phyloP scores from a whole-genome alignment of 495 filamentous ascomycete species.

The Thozetella sp. region DNA sequence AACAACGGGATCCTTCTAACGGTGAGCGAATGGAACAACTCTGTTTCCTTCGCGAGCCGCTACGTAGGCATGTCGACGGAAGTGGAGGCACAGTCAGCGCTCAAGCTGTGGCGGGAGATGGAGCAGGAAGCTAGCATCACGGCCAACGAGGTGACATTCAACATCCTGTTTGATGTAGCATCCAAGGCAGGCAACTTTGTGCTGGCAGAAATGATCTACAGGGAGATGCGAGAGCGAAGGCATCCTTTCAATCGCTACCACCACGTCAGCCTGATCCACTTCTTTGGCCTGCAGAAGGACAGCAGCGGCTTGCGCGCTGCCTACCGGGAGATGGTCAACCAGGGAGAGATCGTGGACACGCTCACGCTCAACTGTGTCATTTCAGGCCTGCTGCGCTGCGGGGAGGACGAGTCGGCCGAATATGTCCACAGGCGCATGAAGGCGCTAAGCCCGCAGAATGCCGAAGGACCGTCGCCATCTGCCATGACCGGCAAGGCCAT shows the following conservation, averaged over 20 bases:
- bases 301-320: constrained; percentile 66
- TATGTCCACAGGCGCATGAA: constrained; percentile 85
- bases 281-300: constrained; percentile 71
- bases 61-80: constrained; percentile 65
- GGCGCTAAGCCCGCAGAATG: constrained; percentile 35
- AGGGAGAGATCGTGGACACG: constrained; percentile 87
- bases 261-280: constrained; percentile 79
- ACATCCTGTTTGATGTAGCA: constrained; percentile 87
- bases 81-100: constrained; percentile 67
- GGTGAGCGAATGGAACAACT: constrained; percentile 74
- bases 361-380: constrained; percentile 85
- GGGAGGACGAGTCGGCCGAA: constrained; percentile 73
- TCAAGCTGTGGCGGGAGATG: constrained; percentile 89
- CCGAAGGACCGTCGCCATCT: constrained; percentile 33
- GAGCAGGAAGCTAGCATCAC: constrained; percentile 69
- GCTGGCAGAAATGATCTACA: constrained; percentile 80
- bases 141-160: constrained; percentile 77
- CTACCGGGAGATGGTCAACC: constrained; percentile 75
- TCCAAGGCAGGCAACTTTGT: constrained; percentile 79
- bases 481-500: constrained; percentile 50
- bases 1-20: constrained; percentile 63
- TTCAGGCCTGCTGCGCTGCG: constrained; percentile 69
- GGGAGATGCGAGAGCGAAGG: constrained; percentile 74
- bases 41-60: constrained; percentile 75
- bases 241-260: constrained; percentile 71